A percentile compares a stretch with the other conserved stretches of the same genome.
Conservation (phyloP, 257 asterid species). For the Oldenlandia corymbosa region DNA sequence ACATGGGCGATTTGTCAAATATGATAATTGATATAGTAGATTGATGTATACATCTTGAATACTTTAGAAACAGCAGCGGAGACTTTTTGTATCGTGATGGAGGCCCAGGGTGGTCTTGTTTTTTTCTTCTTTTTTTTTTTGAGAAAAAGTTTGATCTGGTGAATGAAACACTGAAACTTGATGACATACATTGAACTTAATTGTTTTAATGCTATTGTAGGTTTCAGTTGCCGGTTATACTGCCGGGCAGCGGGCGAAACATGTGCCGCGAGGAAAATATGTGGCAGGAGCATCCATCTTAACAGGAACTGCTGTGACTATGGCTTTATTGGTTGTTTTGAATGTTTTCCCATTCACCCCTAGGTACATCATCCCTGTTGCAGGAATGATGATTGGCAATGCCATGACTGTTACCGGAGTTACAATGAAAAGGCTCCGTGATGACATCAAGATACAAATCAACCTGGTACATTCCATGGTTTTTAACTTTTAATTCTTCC, state of each 20-base stretch:
- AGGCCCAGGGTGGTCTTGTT: background rate
- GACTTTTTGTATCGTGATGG: too few species aligned
- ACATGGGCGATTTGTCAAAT: background rate
- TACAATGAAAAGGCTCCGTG: constrained; percentile 84
- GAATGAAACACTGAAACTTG: background rate
- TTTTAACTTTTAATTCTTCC: too few species aligned
- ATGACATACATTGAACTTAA: background rate
- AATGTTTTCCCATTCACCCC: constrained; percentile 87
- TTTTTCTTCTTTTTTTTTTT: too few species aligned
- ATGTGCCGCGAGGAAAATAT: constrained; percentile 74
- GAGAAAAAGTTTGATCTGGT: too few species aligned
- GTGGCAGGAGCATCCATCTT: constrained; percentile 79
- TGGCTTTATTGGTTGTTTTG: constrained; percentile 49
- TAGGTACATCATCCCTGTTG: constrained; percentile 74
- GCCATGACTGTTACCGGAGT: constrained; percentile 96
- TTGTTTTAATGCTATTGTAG: constrained; percentile 22
- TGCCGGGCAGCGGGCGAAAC: constrained; percentile 92
- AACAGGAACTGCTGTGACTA: constrained; percentile 62
- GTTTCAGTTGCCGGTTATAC: constrained; percentile 79
- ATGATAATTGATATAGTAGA: too few species aligned
- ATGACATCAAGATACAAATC: constrained; percentile 79
- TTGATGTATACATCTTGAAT: background rate
- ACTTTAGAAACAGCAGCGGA: too few species aligned
- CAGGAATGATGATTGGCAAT: constrained; percentile 97
- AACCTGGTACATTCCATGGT: constrained; percentile 26